A percentile compares a stretch with the other conserved stretches of the same genome.
phyloP scores from a whole-genome alignment of 352 stramenopile genomes.

The Globisporangium polare region DNA sequence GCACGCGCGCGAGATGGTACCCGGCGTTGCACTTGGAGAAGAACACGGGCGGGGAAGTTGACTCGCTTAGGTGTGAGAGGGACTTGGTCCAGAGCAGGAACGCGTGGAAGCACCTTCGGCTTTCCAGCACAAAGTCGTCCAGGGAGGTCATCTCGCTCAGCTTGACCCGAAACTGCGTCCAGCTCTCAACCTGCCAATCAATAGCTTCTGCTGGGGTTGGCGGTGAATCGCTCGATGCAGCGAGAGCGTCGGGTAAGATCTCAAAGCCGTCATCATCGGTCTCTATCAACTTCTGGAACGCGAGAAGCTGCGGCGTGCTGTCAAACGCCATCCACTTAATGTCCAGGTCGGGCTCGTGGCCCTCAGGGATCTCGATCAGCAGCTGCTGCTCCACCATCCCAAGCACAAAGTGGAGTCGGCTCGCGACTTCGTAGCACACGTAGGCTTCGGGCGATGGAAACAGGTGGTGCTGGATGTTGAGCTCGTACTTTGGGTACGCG shows the following conservation, averaged over 20 bases:
- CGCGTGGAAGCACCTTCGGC: slow-evolving; percentile 38
- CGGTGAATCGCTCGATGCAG: neutral
- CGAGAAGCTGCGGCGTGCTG: slow-evolving; percentile 28
- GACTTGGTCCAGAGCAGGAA: slow-evolving; percentile 40
- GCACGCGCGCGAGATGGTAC: slow-evolving; percentile 59
- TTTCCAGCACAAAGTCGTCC: slow-evolving; percentile 58
- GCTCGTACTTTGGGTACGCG: slow-evolving; percentile 48
- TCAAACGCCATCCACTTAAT: slow-evolving; percentile 45
- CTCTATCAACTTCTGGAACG: slow-evolving; percentile 45
- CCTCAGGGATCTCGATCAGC: slow-evolving; percentile 24
- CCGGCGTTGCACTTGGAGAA: slow-evolving; percentile 66
- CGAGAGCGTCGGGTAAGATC: neutral
- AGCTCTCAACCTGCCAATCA: slow-evolving; percentile 47
- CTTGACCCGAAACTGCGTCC: slow-evolving; percentile 41
- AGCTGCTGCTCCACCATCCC: slow-evolving; percentile 42
- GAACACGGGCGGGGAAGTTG: slow-evolving; percentile 41
- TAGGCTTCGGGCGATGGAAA: slow-evolving; percentile 55
- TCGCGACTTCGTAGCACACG: slow-evolving; percentile 65
- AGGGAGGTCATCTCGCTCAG: slow-evolving; percentile 41
- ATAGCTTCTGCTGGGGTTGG: neutral
- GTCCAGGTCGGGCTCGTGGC: slow-evolving; percentile 39
- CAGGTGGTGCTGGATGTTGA: slow-evolving; percentile 22
- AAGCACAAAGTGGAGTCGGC: slow-evolving; percentile 49
- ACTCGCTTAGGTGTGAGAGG: neutral
- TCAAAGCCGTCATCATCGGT: slow-evolving; percentile 21